phyloP scores from a whole-genome alignment of 768 basidiomycete genomes.

The Phanerochaete sordida region DNA sequence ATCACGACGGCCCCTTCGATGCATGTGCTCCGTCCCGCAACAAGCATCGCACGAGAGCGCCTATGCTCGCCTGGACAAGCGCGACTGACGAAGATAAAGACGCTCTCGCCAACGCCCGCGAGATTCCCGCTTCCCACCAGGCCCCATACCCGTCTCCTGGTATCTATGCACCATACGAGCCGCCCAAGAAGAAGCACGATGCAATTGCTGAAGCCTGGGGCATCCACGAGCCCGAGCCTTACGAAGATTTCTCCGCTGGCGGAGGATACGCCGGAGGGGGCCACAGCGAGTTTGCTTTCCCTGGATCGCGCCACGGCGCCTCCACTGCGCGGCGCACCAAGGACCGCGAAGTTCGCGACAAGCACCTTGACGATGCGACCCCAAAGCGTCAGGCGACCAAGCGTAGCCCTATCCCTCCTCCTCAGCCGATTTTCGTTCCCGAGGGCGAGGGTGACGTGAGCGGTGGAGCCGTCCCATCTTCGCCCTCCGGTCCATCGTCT shows the following conservation, averaged over 20 bases:
- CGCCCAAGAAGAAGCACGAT: constrained; percentile 82
- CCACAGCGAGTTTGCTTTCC: constrained; percentile 41
- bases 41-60: constrained; percentile 72
- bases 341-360: constrained; percentile 50
- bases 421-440: constrained; percentile 77
- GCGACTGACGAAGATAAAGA: constrained; percentile 38
- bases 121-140: constrained; percentile 24
- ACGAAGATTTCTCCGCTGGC: constrained; percentile 85
- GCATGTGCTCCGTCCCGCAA: constrained; percentile 91
- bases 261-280: constrained; percentile 42
- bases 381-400: constrained; percentile 33
- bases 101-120: constrained; percentile 27
- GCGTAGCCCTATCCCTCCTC: constrained; percentile 66
- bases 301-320: constrained; percentile 45
- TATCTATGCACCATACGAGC: constrained; percentile 43
- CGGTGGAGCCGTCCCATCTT: neutral
- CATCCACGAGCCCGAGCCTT: constrained; percentile 88
- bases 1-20: constrained; percentile 91
- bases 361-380: constrained; percentile 39
- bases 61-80: constrained; percentile 73
- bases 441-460: constrained; percentile 33
- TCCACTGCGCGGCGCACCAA: constrained; percentile 27
- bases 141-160: constrained; percentile 47
- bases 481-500: constrained; percentile 31
- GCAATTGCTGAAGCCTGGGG: constrained; percentile 93